Conservation (phyloP, 176 grass and related monocot species). For the Cenchrus fungigraminus region DNA sequence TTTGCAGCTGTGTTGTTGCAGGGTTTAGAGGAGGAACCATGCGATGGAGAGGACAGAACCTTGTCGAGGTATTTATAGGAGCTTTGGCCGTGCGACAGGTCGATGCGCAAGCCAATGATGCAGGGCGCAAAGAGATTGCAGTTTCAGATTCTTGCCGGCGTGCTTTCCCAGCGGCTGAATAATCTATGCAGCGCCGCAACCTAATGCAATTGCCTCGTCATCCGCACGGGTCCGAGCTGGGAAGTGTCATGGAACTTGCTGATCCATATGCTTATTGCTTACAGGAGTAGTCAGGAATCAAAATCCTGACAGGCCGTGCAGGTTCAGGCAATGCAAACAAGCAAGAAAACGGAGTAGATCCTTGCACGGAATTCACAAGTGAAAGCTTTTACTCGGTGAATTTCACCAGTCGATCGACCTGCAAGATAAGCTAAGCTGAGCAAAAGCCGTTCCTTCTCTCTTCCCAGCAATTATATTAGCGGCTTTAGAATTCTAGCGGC, state of each 20-base stretch:
- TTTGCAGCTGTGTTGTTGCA: neutral
- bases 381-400: neutral
- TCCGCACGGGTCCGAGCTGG: neutral
- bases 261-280: slow-evolving; percentile 18
- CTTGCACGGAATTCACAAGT: neutral
- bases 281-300: neutral
- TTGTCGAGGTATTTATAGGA: slow-evolving; percentile 31
- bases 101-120: neutral
- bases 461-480: neutral
- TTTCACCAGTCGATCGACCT: neutral
- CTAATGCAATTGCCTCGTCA: slow-evolving; percentile 9
- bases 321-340: neutral
- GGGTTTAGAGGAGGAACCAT: neutral
- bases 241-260: slow-evolving; percentile 41
- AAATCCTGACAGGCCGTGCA: no score
- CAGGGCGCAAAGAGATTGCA: slow-evolving; percentile 3
- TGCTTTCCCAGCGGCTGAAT: slow-evolving; percentile 13
- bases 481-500: neutral
- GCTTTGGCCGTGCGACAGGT: neutral
- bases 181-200: slow-evolving; percentile 14
- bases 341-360: neutral
- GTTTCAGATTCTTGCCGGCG: slow-evolving; percentile 32
- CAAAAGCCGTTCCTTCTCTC: no score
- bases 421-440: neutral
- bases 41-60: neutral